phyloP scores from a whole-genome alignment of 2,329 filamentous ascomycete genomes.

The Neoarthrinium moseri region DNA sequence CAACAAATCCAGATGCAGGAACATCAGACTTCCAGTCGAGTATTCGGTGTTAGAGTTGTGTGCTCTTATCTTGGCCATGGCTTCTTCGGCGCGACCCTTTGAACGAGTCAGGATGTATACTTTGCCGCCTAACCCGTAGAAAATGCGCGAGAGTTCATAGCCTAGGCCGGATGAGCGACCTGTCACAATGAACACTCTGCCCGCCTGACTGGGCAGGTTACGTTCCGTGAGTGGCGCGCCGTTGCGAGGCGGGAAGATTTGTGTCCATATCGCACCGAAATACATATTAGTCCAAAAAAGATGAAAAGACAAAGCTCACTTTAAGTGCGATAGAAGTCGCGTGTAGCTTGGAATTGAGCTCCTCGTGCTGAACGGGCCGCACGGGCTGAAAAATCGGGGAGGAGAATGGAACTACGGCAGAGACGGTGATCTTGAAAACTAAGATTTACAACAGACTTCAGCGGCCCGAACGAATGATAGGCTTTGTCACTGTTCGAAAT shows the following conservation, averaged over 20 bases:
- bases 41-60: conserved; percentile 7
- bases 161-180: conserved; percentile 34
- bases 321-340: too few species aligned
- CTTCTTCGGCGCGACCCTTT: conserved; percentile 15
- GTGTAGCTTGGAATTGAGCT: too few species aligned
- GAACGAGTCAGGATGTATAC: conserved; percentile 49
- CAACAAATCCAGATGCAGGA: conserved; percentile 18
- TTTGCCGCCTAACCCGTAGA: conserved; percentile 49
- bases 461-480: too few species aligned
- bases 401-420: too few species aligned
- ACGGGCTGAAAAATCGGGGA: too few species aligned
- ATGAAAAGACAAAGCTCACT: too few species aligned
- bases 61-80: conserved; percentile 17
- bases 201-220: conserved; percentile 16
- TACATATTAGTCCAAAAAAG: conserved; percentile 13
- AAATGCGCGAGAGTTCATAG: conserved; percentile 44
- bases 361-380: too few species aligned
- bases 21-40: conserved; percentile 13
- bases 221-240: conserved; percentile 14
- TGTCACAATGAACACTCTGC: conserved; percentile 42
- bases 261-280: conserved; percentile 14
- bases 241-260: conserved; percentile 18
- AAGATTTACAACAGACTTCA: too few species aligned
- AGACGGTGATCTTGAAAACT: too few species aligned
- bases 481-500: too few species aligned